Evolutionary conservation across 176 grass and related monocot species (phyloP).

Genomic region (Cenchrus purpureus): DNA sequence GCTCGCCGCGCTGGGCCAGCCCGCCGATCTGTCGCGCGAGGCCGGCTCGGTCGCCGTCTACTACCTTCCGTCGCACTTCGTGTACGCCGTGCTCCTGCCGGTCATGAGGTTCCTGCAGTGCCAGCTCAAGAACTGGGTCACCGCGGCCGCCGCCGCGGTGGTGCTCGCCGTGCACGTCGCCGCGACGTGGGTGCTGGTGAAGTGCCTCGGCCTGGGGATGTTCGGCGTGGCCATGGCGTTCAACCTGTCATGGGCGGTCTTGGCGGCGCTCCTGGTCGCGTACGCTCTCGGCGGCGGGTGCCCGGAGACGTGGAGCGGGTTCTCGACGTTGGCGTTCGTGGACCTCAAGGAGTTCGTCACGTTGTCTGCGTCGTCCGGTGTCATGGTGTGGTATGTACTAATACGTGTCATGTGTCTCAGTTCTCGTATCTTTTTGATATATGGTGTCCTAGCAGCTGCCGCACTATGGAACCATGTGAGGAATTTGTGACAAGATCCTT

Average conservation of each 20-base stretch:
- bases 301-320: conserved; percentile 46
- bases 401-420: not conserved
- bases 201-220: conserved; percentile 35
- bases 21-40: conserved; percentile 20
- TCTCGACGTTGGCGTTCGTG: conserved; percentile 41
- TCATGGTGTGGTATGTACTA: conserved; percentile 56
- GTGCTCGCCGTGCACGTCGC: conserved; percentile 39
- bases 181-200: conserved; percentile 46
- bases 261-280: not conserved
- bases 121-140: conserved; percentile 54
- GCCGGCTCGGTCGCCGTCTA: not conserved
- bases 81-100: conserved; percentile 41
- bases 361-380: conserved; percentile 40
- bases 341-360: conserved; percentile 47
- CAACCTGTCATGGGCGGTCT: conserved; percentile 35
- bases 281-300: conserved; percentile 48
- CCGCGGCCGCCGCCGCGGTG: not conserved
- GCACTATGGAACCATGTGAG: too few relatives aligned
- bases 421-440: too few relatives aligned
- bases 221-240: conserved; percentile 35
- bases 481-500: not conserved
- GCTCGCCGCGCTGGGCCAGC: conserved; percentile 58
- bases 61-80: conserved; percentile 46
- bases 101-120: conserved; percentile 45
- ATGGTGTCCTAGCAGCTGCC: too few relatives aligned